Percentiles rank a stretch among this genome's conserved stretches.
phyloP scores from a whole-genome alignment of 139 green algal genomes.

The Mychonastes homosphaera region DNA sequence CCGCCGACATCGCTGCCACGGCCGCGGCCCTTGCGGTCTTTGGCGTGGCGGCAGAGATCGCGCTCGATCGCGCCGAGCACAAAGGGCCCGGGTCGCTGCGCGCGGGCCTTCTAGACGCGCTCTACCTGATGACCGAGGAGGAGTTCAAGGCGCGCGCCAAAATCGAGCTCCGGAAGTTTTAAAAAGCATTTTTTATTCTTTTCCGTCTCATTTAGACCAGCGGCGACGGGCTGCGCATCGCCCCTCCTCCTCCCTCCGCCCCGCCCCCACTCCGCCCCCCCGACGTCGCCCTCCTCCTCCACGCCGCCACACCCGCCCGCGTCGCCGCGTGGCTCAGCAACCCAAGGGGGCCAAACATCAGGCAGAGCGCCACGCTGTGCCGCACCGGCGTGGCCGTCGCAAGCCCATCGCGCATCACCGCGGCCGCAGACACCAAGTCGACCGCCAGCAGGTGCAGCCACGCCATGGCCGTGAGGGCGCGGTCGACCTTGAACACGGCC shows the following conservation, averaged over 20 bases:
- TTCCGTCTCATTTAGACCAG: too few species aligned
- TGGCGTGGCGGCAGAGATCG: constrained; percentile 31
- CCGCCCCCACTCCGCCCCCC: too few species aligned
- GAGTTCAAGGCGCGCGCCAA: constrained; percentile 4
- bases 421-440: constrained; percentile 44
- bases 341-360: constrained; percentile 80
- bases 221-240: too few species aligned
- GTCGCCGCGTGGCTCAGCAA: constrained; percentile 64
- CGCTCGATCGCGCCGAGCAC: background rate
- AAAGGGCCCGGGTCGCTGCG: constrained; percentile 49
- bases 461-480: constrained; percentile 29
- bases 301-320: constrained; percentile 9
- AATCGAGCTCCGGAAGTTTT: too few species aligned
- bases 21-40: constrained; percentile 57
- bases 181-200: too few species aligned
- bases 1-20: constrained; percentile 15
- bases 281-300: too few species aligned
- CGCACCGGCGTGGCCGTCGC: background rate
- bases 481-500: constrained; percentile 26
- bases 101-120: constrained; percentile 42
- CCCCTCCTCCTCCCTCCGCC: too few species aligned
- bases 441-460: constrained; percentile 77
- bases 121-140: constrained; percentile 26
- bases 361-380: constrained; percentile 72
- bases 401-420: background rate